Conservation (phyloP, 2,329 filamentous ascomycete genomes). For the Hymenoscyphus fraxineus region DNA sequence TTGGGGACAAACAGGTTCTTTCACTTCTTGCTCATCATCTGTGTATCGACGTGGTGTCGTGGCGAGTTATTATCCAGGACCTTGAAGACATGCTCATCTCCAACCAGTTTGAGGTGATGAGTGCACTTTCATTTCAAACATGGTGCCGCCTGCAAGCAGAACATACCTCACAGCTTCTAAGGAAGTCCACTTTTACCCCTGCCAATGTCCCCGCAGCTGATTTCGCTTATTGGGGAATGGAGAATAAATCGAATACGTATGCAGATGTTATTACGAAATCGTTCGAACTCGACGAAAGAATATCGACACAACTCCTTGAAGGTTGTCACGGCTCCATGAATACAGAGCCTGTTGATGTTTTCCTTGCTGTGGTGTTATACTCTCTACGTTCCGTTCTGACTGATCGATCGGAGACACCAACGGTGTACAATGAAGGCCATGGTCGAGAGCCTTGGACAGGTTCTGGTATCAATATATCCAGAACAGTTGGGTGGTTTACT, state of each 20-base stretch:
- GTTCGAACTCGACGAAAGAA: constrained; percentile 40
- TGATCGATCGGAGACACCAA: constrained; percentile 30
- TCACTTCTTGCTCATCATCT: constrained; percentile 23
- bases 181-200: constrained; percentile 30
- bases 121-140: constrained; percentile 36
- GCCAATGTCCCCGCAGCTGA: constrained; percentile 29
- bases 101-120: not conserved
- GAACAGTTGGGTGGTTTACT: constrained; percentile 46
- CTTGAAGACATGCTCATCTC: constrained; percentile 31
- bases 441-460: constrained; percentile 39
- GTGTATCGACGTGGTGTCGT: constrained; percentile 37
- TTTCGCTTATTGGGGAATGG: constrained; percentile 39
- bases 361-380: constrained; percentile 35
- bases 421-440: constrained; percentile 41
- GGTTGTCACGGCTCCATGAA: constrained; percentile 32
- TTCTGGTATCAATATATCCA: constrained; percentile 35
- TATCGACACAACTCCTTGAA: constrained; percentile 26
- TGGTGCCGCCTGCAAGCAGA: constrained; percentile 36
- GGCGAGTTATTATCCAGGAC: constrained; percentile 37
- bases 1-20: constrained; percentile 35
- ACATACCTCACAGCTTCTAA: constrained; percentile 27
- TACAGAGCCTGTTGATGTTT: constrained; percentile 40
- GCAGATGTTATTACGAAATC: constrained; percentile 34
- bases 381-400: constrained; percentile 38
- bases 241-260: constrained; percentile 33